Base-by-base conservation (phyloP, 768 basidiomycete species). In the Tricholomella constricta region DNA sequence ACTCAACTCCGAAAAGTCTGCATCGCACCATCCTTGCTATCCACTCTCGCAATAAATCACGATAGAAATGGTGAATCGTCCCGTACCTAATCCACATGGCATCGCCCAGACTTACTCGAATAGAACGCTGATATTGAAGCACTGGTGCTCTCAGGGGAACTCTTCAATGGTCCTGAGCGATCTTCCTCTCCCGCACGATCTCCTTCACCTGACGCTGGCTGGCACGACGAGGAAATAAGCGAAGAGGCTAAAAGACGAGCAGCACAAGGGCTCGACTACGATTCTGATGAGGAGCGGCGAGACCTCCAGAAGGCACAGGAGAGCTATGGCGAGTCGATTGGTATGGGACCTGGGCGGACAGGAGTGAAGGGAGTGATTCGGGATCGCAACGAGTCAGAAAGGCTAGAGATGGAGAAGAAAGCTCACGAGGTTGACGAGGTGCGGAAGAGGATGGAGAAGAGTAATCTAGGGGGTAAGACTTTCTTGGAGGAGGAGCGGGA, bases 321-420 rank as follows among this genome's bases (percentile, higher is more conserved):
- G 29, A 57, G 62, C 7, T 68, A 71, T 54, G 64, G 73, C 43
- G 82, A 86, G 49, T 84, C 85, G 11, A 90, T 92, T 45, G 89
- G 91, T 8, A 88, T 92, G 87, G 89, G 86, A 3, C 88, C 88
- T 9, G 91, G 91, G 4, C 78, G 91, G 23, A 94, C 91, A 5
- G 91, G 91, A 19, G 91, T 93, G 42, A 94, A 94, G 60, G 91
- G 91, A 22, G 91, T 94, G 53, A 89, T 94, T 51, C 81, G 90
- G 23, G 91, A 94, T 69, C 79, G 83, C 26, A 76, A 84, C 52
- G 91, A 94, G 62, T 89, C 89, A 3, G 77, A 73, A 20, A 68
- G 74, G 45, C 64, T 84, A 19, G 75, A 79, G 45, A 78, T 80
- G n/a, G 76, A 79, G 22, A 81, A 78, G 57, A 74, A 74, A 10